Conservation (phyloP, 2,329 filamentous ascomycete species). For the Triangularia verruculosa region DNA sequence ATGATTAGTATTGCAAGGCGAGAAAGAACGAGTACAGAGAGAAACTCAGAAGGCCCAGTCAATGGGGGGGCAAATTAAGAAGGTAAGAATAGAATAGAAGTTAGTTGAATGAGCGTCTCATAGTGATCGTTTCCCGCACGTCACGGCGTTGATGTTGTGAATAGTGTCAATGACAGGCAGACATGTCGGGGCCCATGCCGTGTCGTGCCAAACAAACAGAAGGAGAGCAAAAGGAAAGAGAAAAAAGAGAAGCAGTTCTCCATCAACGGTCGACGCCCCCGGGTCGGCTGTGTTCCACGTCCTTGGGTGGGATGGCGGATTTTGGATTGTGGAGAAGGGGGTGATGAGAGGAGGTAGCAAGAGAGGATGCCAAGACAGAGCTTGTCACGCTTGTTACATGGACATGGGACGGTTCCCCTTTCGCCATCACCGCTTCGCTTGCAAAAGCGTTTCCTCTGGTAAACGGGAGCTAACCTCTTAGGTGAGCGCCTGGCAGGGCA, state of each 20-base stretch:
- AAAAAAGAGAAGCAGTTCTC: constrained; percentile 10
- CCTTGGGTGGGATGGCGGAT: not conserved
- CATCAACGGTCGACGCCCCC: not conserved
- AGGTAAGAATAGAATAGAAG: constrained; percentile 32
- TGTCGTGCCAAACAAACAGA: constrained; percentile 19
- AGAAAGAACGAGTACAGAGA: constrained; percentile 30
- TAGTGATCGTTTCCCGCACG: constrained; percentile 26
- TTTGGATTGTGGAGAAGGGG: constrained; percentile 3
- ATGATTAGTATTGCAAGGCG: constrained; percentile 23
- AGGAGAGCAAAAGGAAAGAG: constrained; percentile 11
- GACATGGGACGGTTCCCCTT: not conserved
- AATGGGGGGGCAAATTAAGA: constrained; percentile 43
- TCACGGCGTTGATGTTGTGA: constrained; percentile 23
- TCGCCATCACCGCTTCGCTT: not conserved
- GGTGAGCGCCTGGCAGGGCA: not conserved
- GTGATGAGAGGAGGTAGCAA: constrained; percentile 5
- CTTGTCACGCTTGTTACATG: constrained; percentile 6
- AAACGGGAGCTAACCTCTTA: not conserved
- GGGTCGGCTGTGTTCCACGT: constrained; percentile 5
- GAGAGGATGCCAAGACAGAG: constrained; percentile 8
- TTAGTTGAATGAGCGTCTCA: constrained; percentile 33
- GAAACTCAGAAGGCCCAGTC: constrained; percentile 41
- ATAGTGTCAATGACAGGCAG: constrained; percentile 23
- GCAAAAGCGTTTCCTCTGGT: not conserved
- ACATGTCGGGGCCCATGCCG: constrained; percentile 21